A percentile compares a stretch with the other conserved stretches of the same genome.
phyloP scores from a whole-genome alignment of 2,329 filamentous ascomycete species.

The Colletotrichum phormii region DNA sequence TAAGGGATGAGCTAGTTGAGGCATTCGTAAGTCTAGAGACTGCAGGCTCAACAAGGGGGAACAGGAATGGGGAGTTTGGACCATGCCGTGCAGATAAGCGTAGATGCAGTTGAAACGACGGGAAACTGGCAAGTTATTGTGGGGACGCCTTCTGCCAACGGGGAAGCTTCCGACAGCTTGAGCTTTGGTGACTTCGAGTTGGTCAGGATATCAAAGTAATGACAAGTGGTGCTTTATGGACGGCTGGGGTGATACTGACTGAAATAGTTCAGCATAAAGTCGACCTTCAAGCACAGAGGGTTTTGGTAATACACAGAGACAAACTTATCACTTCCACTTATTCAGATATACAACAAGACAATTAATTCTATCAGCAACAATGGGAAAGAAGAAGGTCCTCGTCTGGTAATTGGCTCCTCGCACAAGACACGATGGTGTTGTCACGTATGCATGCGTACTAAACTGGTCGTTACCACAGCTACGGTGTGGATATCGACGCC shows the following conservation, averaged over 20 bases:
- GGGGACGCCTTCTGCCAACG: constrained; percentile 8
- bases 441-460: background rate
- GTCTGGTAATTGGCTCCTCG: constrained; percentile 35
- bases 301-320: background rate
- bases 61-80: background rate
- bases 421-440: background rate
- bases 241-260: background rate
- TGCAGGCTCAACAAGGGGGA: background rate
- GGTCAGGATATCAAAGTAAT: no score
- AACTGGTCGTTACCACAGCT: constrained; percentile 49
- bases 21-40: background rate
- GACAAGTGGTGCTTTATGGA: background rate
- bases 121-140: background rate
- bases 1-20: fast-evolving
- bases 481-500: constrained; percentile 80
- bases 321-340: background rate
- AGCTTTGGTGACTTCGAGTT: background rate
- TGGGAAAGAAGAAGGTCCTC: constrained; percentile 43
- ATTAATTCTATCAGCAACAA: background rate
- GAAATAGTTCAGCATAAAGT: background rate
- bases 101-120: background rate
- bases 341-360: background rate
- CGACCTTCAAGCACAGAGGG: background rate
- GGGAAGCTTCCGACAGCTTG: background rate
- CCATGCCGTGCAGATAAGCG: constrained; percentile 6